phyloP scores from a whole-genome alignment of 768 basidiomycete genomes.

The Paxillus involutus region DNA sequence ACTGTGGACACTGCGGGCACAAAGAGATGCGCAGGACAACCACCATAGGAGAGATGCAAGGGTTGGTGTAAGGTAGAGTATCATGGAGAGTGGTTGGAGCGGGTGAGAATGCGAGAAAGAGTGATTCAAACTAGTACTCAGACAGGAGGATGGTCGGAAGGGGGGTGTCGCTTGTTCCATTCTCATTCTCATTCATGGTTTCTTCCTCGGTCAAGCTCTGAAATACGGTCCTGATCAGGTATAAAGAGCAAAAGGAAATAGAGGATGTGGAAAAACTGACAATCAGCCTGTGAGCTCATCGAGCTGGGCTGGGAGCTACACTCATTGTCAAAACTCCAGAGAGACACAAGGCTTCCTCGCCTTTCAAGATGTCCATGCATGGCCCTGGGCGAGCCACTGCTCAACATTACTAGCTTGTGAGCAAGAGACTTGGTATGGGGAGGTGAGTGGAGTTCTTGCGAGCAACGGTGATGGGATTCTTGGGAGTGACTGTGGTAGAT shows the following conservation, averaged over 20 bases:
- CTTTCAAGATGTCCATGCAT: conserved; percentile 16
- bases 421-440: conserved; percentile 21
- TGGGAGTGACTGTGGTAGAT: conserved; percentile 25
- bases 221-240: conserved; percentile 38
- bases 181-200: conserved; percentile 50
- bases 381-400: conserved; percentile 5
- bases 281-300: conserved; percentile 48
- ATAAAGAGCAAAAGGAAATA: neutral
- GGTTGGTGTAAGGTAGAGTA: conserved; percentile 34
- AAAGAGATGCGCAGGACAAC: conserved; percentile 32
- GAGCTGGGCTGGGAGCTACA: conserved; percentile 46
- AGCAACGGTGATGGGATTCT: conserved; percentile 26
- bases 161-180: conserved; percentile 51
- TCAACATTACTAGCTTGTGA: conserved; percentile 13
- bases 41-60: conserved; percentile 31
- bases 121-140: conserved; percentile 36
- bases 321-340: conserved; percentile 41
- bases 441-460: conserved; percentile 27
- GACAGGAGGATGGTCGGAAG: conserved; percentile 45
- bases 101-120: conserved; percentile 38
- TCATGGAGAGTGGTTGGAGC: conserved; percentile 40
- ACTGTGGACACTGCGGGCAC: conserved; percentile 9
- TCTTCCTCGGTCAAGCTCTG: conserved; percentile 43
- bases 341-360: conserved; percentile 40
- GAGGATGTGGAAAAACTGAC: conserved; percentile 35